These are phyloP conservation scores for Cephaloascus albidus DNA, from an alignment of 805 yeast genomes.

Conservation along the genomic window DNA sequence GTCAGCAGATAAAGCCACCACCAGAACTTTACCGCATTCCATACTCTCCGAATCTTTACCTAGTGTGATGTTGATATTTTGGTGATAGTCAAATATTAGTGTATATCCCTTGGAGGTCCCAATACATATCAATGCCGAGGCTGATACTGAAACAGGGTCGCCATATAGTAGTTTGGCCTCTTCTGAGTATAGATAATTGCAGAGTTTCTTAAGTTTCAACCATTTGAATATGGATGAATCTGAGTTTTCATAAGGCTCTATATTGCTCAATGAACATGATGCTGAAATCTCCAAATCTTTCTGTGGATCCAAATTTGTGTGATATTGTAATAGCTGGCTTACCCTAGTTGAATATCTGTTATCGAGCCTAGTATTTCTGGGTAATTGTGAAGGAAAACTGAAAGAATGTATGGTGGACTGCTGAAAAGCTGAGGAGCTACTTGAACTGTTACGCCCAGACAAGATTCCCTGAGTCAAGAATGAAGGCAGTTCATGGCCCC, in stretches of 20 bases:
- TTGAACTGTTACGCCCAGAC: too few relatives aligned
- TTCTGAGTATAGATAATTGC: neutral
- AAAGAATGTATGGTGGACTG: too few relatives aligned
- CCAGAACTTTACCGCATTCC: slow-evolving; percentile 38
- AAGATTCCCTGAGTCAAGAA: too few relatives aligned
- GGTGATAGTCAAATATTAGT: slow-evolving; percentile 61
- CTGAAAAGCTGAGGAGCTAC: too few relatives aligned
- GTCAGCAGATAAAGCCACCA: slow-evolving; percentile 57
- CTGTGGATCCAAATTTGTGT: neutral
- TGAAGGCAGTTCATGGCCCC: too few relatives aligned
- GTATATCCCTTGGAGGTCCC: slow-evolving; percentile 68
- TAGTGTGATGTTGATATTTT: slow-evolving; percentile 39
- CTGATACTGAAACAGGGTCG: slow-evolving; percentile 10
- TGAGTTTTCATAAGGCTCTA: neutral
- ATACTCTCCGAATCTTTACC: slow-evolving; percentile 16
- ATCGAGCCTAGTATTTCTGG: neutral
- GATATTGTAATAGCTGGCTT: neutral
- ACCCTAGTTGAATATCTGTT: neutral
- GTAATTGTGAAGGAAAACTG: too few relatives aligned
- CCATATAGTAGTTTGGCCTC: slow-evolving; percentile 10
- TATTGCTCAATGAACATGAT: neutral
- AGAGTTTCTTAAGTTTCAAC: neutral
- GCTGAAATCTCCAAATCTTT: neutral
- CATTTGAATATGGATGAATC: neutral
- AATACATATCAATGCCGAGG: slow-evolving; percentile 35